Percentiles rank a stretch among this genome's conserved stretches.
phyloP scores from a whole-genome alignment of 2,329 filamentous ascomycete species.

The Aspergillus sp. region DNA sequence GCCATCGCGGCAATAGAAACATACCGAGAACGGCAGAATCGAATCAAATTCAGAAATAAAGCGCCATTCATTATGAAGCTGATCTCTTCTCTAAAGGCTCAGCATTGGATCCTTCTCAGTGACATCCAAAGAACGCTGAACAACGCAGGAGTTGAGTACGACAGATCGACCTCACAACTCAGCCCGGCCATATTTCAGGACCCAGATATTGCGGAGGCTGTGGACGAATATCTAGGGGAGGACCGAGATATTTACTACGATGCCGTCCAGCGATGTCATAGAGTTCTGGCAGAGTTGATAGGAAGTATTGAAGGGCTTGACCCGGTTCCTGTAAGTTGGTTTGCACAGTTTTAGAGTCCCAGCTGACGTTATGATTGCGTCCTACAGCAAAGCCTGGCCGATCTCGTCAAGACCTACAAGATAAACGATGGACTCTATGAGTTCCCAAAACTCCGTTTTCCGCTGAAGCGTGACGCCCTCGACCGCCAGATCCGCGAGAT shows the following conservation, averaged over 20 bases:
- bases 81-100: not conserved
- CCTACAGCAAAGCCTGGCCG: not conserved
- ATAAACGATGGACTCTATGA: not conserved
- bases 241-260: not conserved
- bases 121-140: not conserved
- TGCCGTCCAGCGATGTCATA: not conserved
- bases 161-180: not conserved
- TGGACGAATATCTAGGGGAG: not conserved
- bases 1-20: not conserved
- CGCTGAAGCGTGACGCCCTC: not conserved
- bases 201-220: not conserved
- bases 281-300: not conserved
- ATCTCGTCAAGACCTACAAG: not conserved
- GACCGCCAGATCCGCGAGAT: not conserved
- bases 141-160: not conserved
- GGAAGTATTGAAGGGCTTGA: not conserved
- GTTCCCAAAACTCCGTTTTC: not conserved
- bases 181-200: not conserved
- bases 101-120: not conserved
- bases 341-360: not conserved
- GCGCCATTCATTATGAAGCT: not conserved
- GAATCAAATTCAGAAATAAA: not conserved
- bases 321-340: not conserved
- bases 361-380: not conserved
- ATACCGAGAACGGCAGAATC: not conserved